Conservation (phyloP, 1,284 basidiomycete genomes). For the Ceraceosorus guamensis region DNA sequence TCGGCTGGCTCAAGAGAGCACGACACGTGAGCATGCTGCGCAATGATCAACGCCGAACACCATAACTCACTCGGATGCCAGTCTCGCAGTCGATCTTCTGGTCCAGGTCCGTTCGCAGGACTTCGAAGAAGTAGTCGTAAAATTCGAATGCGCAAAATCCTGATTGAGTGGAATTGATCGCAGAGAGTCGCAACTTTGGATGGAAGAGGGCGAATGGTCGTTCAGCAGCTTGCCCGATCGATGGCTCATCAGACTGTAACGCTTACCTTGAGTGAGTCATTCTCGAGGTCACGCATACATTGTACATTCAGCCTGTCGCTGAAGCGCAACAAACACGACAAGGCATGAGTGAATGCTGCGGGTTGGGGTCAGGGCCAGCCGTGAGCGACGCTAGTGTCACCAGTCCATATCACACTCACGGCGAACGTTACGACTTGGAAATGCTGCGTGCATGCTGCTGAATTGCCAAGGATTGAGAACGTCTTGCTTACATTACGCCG, state of each 20-base stretch:
- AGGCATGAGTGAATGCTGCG: conserved; percentile 6
- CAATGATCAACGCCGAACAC: neutral
- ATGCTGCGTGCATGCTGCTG: neutral
- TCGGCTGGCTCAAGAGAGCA: conserved; percentile 6
- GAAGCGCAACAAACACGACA: conserved; percentile 4
- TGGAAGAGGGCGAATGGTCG: neutral
- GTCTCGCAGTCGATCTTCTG: conserved; percentile 27
- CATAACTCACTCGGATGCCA: conserved; percentile 17
- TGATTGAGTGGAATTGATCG: conserved; percentile 37
- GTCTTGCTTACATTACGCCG: no score
- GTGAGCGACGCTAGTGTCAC: neutral
- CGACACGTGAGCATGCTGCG: neutral
- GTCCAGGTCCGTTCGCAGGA: neutral
- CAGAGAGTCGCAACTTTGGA: conserved; percentile 25
- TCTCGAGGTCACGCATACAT: conserved; percentile 1
- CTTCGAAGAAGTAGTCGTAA: conserved; percentile 14
- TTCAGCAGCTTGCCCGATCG: neutral
- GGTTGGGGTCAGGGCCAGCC: neutral
- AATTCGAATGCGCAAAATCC: conserved; percentile 39
- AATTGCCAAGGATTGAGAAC: no score
- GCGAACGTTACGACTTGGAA: neutral
- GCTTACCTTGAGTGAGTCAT: neutral
- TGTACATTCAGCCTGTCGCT: conserved; percentile 9
- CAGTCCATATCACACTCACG: neutral
- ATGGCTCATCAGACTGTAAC: neutral